phyloP scores from a whole-genome alignment of 1,284 basidiomycete species.

The Trametes versicolor region DNA sequence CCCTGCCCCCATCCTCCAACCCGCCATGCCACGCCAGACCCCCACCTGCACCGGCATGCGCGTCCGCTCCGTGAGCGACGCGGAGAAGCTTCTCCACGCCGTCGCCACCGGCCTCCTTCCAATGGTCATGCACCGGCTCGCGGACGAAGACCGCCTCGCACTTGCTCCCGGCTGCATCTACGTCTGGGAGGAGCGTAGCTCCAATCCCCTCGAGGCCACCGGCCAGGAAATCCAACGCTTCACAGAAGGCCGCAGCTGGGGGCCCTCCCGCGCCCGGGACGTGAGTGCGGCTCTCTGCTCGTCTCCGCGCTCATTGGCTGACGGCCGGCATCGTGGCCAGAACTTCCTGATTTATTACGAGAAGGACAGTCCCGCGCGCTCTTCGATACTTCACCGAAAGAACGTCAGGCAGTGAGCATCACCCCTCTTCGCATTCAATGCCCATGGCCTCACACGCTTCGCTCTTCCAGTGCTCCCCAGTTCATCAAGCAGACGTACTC shows the following conservation, averaged over 20 bases:
- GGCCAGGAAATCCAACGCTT: slow-evolving; percentile 55
- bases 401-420: slow-evolving; percentile 37
- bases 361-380: slow-evolving; percentile 45
- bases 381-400: slow-evolving; percentile 42
- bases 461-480: slow-evolving; percentile 39
- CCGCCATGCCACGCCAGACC: slow-evolving; percentile 43
- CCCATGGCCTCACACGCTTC: slow-evolving; percentile 12
- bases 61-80: slow-evolving; percentile 51
- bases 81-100: slow-evolving; percentile 55
- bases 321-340: slow-evolving; percentile 29
- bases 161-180: slow-evolving; percentile 54
- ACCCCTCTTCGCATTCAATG: background rate
- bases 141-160: slow-evolving; percentile 53
- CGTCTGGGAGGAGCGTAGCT: slow-evolving; percentile 57
- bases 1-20: slow-evolving; percentile 39
- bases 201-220: slow-evolving; percentile 49
- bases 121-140: slow-evolving; percentile 53
- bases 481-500: slow-evolving; percentile 57
- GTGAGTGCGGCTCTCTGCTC: slow-evolving; percentile 40
- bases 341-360: slow-evolving; percentile 53
- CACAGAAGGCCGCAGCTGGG: slow-evolving; percentile 51
- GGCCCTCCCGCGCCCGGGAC: slow-evolving; percentile 48
- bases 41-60: slow-evolving; percentile 53
- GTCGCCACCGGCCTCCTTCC: slow-evolving; percentile 48
- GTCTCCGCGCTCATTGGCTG: slow-evolving; percentile 14